Evolutionary conservation across 1,284 basidiomycete genomes (phyloP).

Genomic region (Ustilago esculenta): DNA sequence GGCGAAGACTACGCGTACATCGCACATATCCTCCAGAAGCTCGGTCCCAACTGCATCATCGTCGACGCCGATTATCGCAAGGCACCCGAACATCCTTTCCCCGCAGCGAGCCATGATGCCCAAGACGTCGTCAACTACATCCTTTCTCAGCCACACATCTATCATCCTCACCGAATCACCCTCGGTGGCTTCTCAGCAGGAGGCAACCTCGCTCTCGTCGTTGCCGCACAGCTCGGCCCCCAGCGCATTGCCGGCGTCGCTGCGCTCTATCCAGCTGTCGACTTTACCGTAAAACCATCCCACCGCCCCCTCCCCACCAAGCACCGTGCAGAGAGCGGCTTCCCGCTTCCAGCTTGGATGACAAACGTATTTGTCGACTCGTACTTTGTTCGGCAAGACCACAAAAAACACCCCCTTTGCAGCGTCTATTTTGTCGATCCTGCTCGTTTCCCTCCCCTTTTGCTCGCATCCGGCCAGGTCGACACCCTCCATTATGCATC

Average conservation of each 20-base stretch:
- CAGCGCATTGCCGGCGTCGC: slow-evolving; percentile 45
- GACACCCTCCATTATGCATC: slow-evolving; percentile 56
- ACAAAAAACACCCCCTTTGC: slow-evolving; percentile 40
- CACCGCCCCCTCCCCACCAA: slow-evolving; percentile 15
- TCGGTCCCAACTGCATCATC: slow-evolving; percentile 31
- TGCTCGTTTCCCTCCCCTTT: slow-evolving; percentile 36
- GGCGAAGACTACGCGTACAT: slow-evolving; percentile 39
- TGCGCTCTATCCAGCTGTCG: slow-evolving; percentile 43
- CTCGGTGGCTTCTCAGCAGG: slow-evolving; percentile 60
- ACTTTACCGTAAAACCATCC: slow-evolving; percentile 42
- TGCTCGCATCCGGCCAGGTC: slow-evolving; percentile 47
- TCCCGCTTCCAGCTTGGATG: slow-evolving; percentile 42
- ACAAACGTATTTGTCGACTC: slow-evolving; percentile 43
- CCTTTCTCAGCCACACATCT: slow-evolving; percentile 34
- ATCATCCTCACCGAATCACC: slow-evolving; percentile 40
- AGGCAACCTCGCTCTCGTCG: slow-evolving; percentile 56
- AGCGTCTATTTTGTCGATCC: slow-evolving; percentile 37
- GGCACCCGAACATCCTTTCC: slow-evolving; percentile 60
- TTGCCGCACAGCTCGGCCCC: slow-evolving; percentile 32
- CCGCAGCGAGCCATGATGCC: slow-evolving; percentile 46
- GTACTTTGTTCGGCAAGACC: slow-evolving; percentile 43
- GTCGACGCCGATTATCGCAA: slow-evolving; percentile 63
- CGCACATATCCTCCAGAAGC: slow-evolving; percentile 12
- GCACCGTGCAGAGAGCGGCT: slow-evolving; percentile 34
- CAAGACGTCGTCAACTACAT: slow-evolving; percentile 47